Conservation (phyloP, 345 rosid genomes). For the Acer campestre region DNA sequence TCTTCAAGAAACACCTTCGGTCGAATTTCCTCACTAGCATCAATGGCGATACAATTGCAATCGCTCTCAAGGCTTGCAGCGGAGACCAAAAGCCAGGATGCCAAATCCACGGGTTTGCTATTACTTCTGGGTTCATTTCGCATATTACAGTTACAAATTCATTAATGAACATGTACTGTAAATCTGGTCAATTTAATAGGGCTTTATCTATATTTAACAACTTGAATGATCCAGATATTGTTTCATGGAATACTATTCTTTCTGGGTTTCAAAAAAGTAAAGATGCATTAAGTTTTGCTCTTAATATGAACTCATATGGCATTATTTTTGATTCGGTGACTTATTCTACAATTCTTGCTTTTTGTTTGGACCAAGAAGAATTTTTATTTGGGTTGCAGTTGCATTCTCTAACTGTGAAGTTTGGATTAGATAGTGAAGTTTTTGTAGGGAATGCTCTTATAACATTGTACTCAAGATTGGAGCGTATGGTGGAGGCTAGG, state of each 20-base stretch:
- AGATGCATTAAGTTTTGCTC: constrained; percentile 55
- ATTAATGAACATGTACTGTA: constrained; percentile 69
- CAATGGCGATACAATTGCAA: constrained; percentile 58
- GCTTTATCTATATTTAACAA: constrained; percentile 65
- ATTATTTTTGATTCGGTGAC: constrained; percentile 63
- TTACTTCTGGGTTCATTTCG: constrained; percentile 61
- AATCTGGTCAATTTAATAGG: constrained; percentile 49
- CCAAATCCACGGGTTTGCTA: constrained; percentile 74
- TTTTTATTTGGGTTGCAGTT: constrained; percentile 68
- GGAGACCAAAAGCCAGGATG: constrained; percentile 52
- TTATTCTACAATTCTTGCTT: constrained; percentile 58
- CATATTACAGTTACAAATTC: constrained; percentile 62
- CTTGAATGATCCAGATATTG: constrained; percentile 63
- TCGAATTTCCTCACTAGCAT: constrained; percentile 28
- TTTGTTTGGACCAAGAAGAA: constrained; percentile 56
- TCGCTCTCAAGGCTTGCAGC: constrained; percentile 69
- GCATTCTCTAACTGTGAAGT: constrained; percentile 54
- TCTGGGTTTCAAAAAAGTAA: constrained; percentile 63
- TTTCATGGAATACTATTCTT: constrained; percentile 91
- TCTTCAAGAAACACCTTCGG: constrained; percentile 44
- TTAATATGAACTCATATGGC: constrained; percentile 51
- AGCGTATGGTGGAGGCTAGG: constrained; percentile 51
- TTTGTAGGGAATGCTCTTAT: constrained; percentile 81
- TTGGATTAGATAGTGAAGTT: constrained; percentile 58
- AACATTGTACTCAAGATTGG: constrained; percentile 68